phyloP scores from a whole-genome alignment of 495 filamentous ascomycete species.

The Penicillium pulvis region DNA sequence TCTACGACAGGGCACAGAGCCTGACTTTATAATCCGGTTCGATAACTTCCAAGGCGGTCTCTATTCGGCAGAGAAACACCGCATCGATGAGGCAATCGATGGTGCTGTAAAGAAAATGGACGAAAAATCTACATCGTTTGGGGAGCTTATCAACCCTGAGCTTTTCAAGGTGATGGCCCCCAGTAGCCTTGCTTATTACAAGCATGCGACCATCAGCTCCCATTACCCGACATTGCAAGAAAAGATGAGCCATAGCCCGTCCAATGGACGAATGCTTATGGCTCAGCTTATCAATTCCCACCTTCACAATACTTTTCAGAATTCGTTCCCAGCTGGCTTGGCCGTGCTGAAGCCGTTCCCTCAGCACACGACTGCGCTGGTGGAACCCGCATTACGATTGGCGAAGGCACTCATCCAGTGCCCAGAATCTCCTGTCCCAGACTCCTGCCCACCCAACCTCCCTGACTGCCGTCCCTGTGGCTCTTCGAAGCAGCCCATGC shows the following conservation, averaged over 20 bases:
- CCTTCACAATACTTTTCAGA: slow-evolving; percentile 83
- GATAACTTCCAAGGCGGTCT: slow-evolving; percentile 71
- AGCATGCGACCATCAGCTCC: slow-evolving; percentile 55
- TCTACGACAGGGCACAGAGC: slow-evolving; percentile 73
- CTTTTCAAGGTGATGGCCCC: slow-evolving; percentile 68
- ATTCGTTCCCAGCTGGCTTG: slow-evolving; percentile 73
- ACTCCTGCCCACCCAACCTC: slow-evolving; percentile 84
- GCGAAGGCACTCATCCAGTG: slow-evolving; percentile 75
- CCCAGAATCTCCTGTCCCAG: slow-evolving; percentile 65
- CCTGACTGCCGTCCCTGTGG: slow-evolving; percentile 74
- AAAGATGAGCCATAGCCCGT: slow-evolving; percentile 55
- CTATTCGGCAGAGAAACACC: slow-evolving; percentile 68
- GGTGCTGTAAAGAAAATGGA: slow-evolving; percentile 61
- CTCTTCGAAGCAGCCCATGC: slow-evolving; percentile 47
- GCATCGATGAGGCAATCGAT: slow-evolving; percentile 68
- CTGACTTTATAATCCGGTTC: slow-evolving; percentile 67
- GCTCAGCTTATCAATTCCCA: slow-evolving; percentile 81
- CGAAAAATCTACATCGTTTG: slow-evolving; percentile 54
- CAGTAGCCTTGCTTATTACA: slow-evolving; percentile 77
- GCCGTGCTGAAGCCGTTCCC: slow-evolving; percentile 76
- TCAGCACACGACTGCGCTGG: slow-evolving; percentile 69
- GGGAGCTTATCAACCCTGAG: slow-evolving; percentile 56
- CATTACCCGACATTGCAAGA: slow-evolving; percentile 68
- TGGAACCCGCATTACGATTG: slow-evolving; percentile 67
- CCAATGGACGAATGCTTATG: slow-evolving; percentile 61